A percentile compares a stretch with the other conserved stretches of the same genome.
Evolutionary conservation across 2,329 filamentous ascomycete genomes (phyloP).

Genomic region (Penicillium sp.): DNA sequence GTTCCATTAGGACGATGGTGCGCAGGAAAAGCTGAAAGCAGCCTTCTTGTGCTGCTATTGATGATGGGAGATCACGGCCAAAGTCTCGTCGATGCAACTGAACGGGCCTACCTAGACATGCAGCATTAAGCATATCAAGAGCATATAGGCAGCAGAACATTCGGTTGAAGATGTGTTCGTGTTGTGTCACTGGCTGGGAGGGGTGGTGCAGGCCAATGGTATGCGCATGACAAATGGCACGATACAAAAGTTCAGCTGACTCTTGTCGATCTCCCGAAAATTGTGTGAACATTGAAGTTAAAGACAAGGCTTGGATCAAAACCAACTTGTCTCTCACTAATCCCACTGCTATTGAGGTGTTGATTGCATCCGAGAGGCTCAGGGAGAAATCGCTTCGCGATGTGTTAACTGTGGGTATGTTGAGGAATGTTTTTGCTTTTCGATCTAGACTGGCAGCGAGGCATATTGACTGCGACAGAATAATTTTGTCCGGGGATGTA

Average conservation of each 20-base stretch:
- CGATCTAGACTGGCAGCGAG: not conserved
- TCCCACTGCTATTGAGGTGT: not conserved
- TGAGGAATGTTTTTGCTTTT: not conserved
- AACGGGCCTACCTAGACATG: not conserved
- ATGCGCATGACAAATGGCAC: slow-evolving; percentile 1
- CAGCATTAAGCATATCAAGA: not conserved
- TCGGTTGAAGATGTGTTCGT: not conserved
- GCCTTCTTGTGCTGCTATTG: not conserved
- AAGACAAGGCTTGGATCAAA: not conserved
- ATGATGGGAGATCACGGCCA: not conserved
- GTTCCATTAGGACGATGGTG: not conserved
- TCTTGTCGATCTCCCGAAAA: slow-evolving; percentile 1
- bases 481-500: not conserved
- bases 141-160: slow-evolving; percentile 1
- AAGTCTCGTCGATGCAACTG: slow-evolving; percentile 1
- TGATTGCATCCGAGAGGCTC: not conserved
- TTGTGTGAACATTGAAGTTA: not conserved
- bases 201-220: not conserved
- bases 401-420: not conserved
- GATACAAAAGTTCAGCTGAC: not conserved
- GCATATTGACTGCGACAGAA: not conserved
- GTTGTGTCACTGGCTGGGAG: not conserved
- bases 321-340: not conserved
- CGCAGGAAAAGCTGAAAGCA: slow-evolving; percentile 1
- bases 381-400: not conserved